Base-by-base conservation (phyloP, 371 early-diverging fungal genomes). In the Dichotomocladium elegans region DNA sequence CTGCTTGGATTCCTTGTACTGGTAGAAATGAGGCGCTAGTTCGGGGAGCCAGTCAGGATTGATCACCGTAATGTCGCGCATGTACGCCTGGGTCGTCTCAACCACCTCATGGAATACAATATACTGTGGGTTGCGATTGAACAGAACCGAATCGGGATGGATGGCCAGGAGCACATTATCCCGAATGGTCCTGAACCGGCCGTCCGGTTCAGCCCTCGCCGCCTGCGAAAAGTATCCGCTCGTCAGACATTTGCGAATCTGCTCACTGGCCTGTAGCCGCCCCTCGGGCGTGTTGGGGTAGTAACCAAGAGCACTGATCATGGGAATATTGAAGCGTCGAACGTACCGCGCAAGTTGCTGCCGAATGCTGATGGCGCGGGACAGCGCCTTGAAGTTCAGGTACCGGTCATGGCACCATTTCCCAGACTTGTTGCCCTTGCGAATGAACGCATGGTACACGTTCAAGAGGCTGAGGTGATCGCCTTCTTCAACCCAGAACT, bases 21-120 rank as follows among this genome's bases (percentile, higher is more conserved):
- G 61, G 47, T 80, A 82, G 60, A 77, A 82, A 35, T 82, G 81
- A 27, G 81, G 81, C 24, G 88, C 88, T 34, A 85, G 50, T 61
- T 90, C 88, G 29, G 84, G 65, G 34, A 89, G 56, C 91, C 89
- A 90, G 11, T 73, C 78, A 0, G 81, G 77, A 12, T 86, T 84
- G 45, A 91, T 80, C 12, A 86, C 86, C 3, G 85, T 81, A 21
- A 91, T 55, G 37, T 85, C 83, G n/a, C 85, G 73, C 80, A 89
- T 88, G 61, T 80, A 90, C 11, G 83, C 74, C 57, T 85, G 82
- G 7, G 82, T 86, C 3, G 90, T 89, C 50, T 86, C 84, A 0
- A 90, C 74, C 2, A 88, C 88, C 73, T 92, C 91, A 55, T 88
- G 85, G 58, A 86, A 93, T 0, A 92, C 78, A n/a, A 93, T 88